These are phyloP conservation scores for Ascochyta koolunga DNA, from an alignment of 2,329 filamentous ascomycete genomes.

Conservation along the genomic window DNA sequence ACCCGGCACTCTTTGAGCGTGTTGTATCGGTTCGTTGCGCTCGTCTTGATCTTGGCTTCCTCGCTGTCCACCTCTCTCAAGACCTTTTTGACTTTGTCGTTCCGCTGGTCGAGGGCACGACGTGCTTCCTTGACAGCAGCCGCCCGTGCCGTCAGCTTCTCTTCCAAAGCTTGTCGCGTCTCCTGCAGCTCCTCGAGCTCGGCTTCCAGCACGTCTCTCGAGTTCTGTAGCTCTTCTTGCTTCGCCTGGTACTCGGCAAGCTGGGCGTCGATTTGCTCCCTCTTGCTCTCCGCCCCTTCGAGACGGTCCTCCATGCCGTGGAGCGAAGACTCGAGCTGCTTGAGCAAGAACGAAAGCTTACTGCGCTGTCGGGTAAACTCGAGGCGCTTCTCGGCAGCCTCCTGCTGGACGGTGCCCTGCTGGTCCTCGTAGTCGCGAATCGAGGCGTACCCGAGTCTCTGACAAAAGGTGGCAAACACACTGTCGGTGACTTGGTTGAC, in stretches of 20 bases:
- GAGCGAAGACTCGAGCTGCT: conserved; percentile 73
- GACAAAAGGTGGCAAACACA: conserved; percentile 85
- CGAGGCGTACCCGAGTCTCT: conserved; percentile 81
- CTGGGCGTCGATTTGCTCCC: conserved; percentile 70
- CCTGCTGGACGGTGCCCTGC: conserved; percentile 89
- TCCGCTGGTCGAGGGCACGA: conserved; percentile 80
- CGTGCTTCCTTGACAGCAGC: conserved; percentile 80
- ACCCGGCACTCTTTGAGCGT: conserved; percentile 88
- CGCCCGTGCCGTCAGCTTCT: conserved; percentile 70
- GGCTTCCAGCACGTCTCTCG: conserved; percentile 73
- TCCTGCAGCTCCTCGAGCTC: conserved; percentile 79
- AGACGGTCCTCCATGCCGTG: conserved; percentile 73
- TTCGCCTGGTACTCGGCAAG: conserved; percentile 69
- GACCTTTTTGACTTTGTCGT: conserved; percentile 78
- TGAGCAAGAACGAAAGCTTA: conserved; percentile 65
- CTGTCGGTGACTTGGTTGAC: conserved; percentile 86
- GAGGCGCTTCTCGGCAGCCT: conserved; percentile 83
- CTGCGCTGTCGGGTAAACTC: conserved; percentile 82
- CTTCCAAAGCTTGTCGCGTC: conserved; percentile 70
- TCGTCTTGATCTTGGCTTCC: conserved; percentile 87
- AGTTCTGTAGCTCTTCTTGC: conserved; percentile 75
- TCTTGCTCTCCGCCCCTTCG: conserved; percentile 68
- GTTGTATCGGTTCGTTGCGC: conserved; percentile 81
- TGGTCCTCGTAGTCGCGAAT: conserved; percentile 94
- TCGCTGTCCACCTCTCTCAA: conserved; percentile 76